These are phyloP conservation scores for Physaria fendleri DNA, from an alignment of 345 rosid species.

Conservation along the genomic window DNA sequence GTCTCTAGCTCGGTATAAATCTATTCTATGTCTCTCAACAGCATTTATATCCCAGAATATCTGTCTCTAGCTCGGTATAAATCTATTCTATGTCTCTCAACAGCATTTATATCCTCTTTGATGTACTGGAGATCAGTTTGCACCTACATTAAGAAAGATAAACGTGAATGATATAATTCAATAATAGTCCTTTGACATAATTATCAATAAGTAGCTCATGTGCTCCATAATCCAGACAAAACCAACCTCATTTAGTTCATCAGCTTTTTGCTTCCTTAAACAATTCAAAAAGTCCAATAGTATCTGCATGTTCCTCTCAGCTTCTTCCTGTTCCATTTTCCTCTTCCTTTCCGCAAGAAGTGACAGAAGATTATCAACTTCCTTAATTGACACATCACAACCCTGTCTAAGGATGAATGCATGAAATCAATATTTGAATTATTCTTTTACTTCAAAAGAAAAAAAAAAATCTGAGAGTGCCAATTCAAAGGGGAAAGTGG, in stretches of 20 bases:
- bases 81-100: constrained; percentile 83
- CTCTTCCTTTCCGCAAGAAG: constrained; percentile 84
- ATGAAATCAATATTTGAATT: constrained; percentile 18
- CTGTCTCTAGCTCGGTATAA: constrained; percentile 73
- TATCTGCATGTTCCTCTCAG: constrained; percentile 98
- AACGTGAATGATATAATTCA: background rate
- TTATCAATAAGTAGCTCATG: background rate
- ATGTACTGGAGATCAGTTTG: constrained; percentile 80
- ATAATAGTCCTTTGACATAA: background rate
- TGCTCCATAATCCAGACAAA: constrained; percentile 10
- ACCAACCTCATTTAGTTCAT: constrained; percentile 81
- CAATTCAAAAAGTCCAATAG: constrained; percentile 79
- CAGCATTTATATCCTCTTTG: constrained; percentile 84
- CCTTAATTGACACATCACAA: constrained; percentile 84
- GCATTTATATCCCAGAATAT: constrained; percentile 70
- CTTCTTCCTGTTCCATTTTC: constrained; percentile 96
- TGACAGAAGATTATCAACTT: constrained; percentile 63
- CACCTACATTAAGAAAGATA: constrained; percentile 40
- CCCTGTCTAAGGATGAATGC: constrained; percentile 58
- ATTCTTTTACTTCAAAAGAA: background rate
- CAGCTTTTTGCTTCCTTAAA: constrained; percentile 82
- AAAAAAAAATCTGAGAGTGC: background rate
- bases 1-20: constrained; percentile 73
- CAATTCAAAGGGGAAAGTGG: background rate
- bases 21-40: constrained; percentile 84